phyloP scores from a whole-genome alignment of 2,329 filamentous ascomycete genomes.

The Myotisia sp. region DNA sequence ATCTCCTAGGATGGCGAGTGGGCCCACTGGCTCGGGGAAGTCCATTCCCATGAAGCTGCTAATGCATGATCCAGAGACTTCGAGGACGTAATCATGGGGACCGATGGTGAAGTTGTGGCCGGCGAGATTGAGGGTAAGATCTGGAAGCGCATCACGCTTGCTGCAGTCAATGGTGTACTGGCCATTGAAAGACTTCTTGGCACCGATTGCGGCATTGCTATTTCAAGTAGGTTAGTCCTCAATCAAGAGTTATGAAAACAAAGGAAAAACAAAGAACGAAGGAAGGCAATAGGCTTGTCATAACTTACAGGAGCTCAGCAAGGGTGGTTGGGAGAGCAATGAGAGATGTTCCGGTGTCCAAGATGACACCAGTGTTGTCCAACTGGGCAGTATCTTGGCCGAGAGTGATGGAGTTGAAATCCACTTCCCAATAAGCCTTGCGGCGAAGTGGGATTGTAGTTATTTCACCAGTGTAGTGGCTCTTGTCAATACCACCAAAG shows the following conservation, averaged over 20 bases:
- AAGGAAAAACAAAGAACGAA: neutral
- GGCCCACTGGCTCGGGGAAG: constrained; percentile 69
- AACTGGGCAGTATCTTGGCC: constrained; percentile 76
- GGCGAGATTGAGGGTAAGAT: constrained; percentile 77
- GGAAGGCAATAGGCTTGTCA: neutral
- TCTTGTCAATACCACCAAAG: constrained; percentile 77
- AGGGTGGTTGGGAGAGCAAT: constrained; percentile 85
- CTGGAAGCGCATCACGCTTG: constrained; percentile 69
- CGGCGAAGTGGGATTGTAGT: constrained; percentile 87
- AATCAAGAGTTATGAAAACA: neutral
- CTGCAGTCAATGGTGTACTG: constrained; percentile 90
- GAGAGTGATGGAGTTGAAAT: constrained; percentile 81
- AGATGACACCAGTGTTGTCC: constrained; percentile 87
- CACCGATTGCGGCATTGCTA: constrained; percentile 85
- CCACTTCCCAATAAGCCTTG: constrained; percentile 99
- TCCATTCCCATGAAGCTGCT: constrained; percentile 97
- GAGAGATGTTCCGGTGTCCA: constrained; percentile 95
- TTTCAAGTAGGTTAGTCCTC: constrained; percentile 3
- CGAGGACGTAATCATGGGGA: constrained; percentile 85
- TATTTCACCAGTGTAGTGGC: constrained; percentile 72
- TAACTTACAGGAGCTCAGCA: constrained; percentile 66
- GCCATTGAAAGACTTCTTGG: constrained; percentile 93
- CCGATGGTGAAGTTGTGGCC: constrained; percentile 88
- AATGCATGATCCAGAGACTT: constrained; percentile 90
- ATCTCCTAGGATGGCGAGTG: constrained; percentile 76